These are phyloP conservation scores for Zasmidium cellare DNA, from an alignment of 2,329 filamentous ascomycete genomes.

Conservation along the genomic window DNA sequence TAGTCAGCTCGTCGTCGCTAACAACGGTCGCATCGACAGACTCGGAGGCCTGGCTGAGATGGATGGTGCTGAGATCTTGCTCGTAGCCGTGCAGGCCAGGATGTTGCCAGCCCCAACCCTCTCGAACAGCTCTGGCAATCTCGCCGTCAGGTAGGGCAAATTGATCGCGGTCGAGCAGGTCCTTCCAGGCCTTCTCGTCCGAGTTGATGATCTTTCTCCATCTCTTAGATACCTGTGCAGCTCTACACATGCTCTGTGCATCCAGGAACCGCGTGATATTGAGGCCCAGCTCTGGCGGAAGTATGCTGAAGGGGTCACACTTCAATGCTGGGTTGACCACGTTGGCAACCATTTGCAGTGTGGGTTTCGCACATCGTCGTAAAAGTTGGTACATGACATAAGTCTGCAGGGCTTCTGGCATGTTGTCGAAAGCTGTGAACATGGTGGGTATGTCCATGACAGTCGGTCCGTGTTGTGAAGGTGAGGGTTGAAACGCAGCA, in stretches of 20 bases:
- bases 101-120: slow-evolving; percentile 98
- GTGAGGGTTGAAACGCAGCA: slow-evolving; percentile 13
- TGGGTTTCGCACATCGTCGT: slow-evolving; percentile 81
- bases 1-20: slow-evolving; percentile 34
- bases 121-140: slow-evolving; percentile 77
- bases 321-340: slow-evolving; percentile 92
- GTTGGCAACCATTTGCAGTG: slow-evolving; percentile 83
- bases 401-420: slow-evolving; percentile 88
- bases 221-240: slow-evolving; percentile 88
- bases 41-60: slow-evolving; percentile 21
- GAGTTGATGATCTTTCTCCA: slow-evolving; percentile 90
- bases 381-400: slow-evolving; percentile 97
- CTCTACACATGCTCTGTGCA: slow-evolving; percentile 79
- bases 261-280: slow-evolving; percentile 88
- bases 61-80: slow-evolving; percentile 68
- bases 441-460: slow-evolving; percentile 81
- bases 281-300: slow-evolving; percentile 83
- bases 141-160: slow-evolving; percentile 78
- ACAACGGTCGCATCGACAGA: slow-evolving; percentile 17
- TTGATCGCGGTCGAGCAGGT: slow-evolving; percentile 81
- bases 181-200: slow-evolving; percentile 95
- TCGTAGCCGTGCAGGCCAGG: slow-evolving; percentile 71
- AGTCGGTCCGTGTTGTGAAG: slow-evolving; percentile 27
- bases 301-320: slow-evolving; percentile 82
- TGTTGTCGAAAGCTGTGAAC: slow-evolving; percentile 84